These are phyloP conservation scores for Escallonia herrerae DNA, from an alignment of 129 eudicot genomes.

Conservation along the genomic window DNA sequence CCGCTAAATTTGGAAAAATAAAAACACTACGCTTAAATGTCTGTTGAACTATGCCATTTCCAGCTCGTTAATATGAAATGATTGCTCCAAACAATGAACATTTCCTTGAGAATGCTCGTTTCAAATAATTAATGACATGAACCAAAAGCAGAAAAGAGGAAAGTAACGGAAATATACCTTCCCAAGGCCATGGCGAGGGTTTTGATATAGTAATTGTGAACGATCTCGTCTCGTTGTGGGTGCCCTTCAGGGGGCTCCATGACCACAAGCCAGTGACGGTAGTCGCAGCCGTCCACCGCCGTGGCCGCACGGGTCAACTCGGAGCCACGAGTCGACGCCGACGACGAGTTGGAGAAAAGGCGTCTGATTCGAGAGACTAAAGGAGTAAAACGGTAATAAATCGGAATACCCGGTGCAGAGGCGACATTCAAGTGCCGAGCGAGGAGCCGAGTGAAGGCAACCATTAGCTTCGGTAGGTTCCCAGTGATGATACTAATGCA, in stretches of 20 bases:
- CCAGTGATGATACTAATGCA: no score
- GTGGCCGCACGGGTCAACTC: conserved; percentile 26
- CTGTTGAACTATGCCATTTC: no score
- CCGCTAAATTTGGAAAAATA: no score
- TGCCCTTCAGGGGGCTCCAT: conserved; percentile 39
- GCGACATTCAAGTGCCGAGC: no score
- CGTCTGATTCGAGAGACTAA: not conserved
- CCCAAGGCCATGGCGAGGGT: conserved; percentile 46
- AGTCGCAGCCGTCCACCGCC: conserved; percentile 43
- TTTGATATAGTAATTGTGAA: conserved; percentile 26
- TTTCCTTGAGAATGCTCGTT: not conserved
- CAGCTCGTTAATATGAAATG: no score
- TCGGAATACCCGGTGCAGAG: not conserved
- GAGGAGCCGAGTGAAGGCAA: no score
- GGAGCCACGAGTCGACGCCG: conserved; percentile 3
- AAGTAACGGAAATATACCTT: conserved; percentile 26
- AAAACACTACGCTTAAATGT: no score
- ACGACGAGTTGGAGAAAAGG: conserved; percentile 11
- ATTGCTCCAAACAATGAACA: not conserved
- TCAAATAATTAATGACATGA: no score
- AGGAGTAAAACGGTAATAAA: not conserved
- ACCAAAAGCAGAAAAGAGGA: not conserved
- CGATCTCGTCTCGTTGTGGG: conserved; percentile 30
- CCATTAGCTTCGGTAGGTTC: no score
- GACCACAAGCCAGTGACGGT: conserved; percentile 51